These are phyloP conservation scores for Tetracentron sinense DNA, from an alignment of 164 flowering plant species.

Conservation along the genomic window DNA sequence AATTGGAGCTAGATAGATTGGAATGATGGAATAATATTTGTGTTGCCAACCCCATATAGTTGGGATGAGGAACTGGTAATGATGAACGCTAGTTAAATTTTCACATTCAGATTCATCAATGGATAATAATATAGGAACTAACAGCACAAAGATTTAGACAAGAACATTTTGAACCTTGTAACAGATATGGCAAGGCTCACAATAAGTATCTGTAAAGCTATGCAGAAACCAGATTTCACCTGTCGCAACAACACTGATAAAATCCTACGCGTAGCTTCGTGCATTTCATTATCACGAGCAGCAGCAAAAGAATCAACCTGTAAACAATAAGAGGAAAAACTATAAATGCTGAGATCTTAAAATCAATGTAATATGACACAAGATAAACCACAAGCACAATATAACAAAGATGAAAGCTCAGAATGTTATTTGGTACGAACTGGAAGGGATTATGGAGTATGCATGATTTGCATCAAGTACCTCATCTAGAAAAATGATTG, in stretches of 20 bases:
- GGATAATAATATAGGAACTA: too few relatives aligned
- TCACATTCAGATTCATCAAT: too few relatives aligned
- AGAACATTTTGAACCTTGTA: background rate
- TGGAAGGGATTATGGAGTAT: background rate
- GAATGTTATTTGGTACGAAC: background rate
- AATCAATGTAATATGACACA: background rate
- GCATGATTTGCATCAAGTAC: slow-evolving; percentile 27
- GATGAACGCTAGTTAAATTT: too few relatives aligned
- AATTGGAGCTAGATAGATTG: too few relatives aligned
- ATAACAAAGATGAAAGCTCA: slow-evolving; percentile 7
- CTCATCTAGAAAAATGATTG: slow-evolving; percentile 89
- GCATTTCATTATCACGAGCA: slow-evolving; percentile 89
- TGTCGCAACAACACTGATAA: slow-evolving; percentile 86
- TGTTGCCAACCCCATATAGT: too few relatives aligned
- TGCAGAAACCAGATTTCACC: slow-evolving; percentile 32
- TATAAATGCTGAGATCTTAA: background rate
- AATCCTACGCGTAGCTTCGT: slow-evolving; percentile 95
- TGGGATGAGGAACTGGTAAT: too few relatives aligned
- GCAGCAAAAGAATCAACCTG: slow-evolving; percentile 96
- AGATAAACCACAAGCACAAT: background rate
- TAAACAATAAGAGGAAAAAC: background rate
- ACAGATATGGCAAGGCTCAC: background rate
- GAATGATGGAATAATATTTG: too few relatives aligned
- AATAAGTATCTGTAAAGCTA: background rate
- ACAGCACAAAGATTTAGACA: too few relatives aligned